Evolutionary conservation across 495 filamentous ascomycete genomes (phyloP).

Genomic region (Coniosporium apollinis): DNA sequence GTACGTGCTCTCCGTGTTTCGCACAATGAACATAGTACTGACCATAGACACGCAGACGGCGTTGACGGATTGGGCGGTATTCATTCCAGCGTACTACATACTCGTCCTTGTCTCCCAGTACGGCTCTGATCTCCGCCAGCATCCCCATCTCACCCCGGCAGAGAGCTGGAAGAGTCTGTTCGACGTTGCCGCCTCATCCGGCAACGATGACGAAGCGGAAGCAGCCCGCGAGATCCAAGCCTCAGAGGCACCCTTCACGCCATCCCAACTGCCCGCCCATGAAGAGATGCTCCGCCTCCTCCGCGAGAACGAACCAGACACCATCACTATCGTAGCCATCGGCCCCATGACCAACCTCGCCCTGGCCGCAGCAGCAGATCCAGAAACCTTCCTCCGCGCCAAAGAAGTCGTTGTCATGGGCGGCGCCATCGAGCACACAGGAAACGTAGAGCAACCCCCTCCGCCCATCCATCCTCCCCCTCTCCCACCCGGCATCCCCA

Average conservation of each 20-base stretch:
- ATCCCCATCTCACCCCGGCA: conserved; percentile 68
- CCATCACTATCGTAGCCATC: conserved; percentile 75
- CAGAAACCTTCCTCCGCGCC: conserved; percentile 68
- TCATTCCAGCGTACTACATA: conserved; percentile 45
- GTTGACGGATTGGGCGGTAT: conserved; percentile 83
- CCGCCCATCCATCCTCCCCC: conserved; percentile 5
- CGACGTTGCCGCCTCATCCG: conserved; percentile 29
- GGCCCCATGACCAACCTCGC: conserved; percentile 88
- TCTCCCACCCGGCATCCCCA: conserved; percentile 2
- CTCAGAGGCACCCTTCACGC: conserved; percentile 39
- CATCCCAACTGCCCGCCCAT: conserved; percentile 55
- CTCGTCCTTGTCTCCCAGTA: not conserved
- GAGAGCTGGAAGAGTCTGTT: conserved; percentile 81
- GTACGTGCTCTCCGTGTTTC: conserved; percentile 32
- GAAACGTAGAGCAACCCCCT: conserved; percentile 41
- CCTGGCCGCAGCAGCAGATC: conserved; percentile 66
- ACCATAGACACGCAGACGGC: conserved; percentile 43
- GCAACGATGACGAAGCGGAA: conserved; percentile 20
- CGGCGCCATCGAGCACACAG: conserved; percentile 58
- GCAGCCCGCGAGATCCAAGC: conserved; percentile 22
- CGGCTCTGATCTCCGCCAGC: conserved; percentile 30
- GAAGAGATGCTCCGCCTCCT: conserved; percentile 74
- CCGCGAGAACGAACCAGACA: conserved; percentile 58
- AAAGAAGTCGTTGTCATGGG: conserved; percentile 97
- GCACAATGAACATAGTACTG: not conserved